Percentiles rank a stretch among this genome's conserved stretches.
phyloP scores from a whole-genome alignment of 202 grass and related monocot species.

The Setaria viridis region DNA sequence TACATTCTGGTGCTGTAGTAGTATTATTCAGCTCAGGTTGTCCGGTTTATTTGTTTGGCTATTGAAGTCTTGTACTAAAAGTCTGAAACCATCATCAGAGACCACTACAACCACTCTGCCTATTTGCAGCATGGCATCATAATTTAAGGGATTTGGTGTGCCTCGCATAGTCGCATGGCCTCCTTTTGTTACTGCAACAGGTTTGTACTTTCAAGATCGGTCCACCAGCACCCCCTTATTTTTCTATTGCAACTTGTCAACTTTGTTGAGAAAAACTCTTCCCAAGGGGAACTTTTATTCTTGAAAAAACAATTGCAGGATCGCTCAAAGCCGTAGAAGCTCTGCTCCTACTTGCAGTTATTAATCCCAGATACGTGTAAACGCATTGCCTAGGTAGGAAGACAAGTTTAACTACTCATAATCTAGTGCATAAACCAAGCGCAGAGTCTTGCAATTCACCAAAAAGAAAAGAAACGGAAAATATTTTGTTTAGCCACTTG shows the following conservation, averaged over 20 bases:
- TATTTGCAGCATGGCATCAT: constrained; percentile 3
- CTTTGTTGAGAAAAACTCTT: neutral
- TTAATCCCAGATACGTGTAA: neutral
- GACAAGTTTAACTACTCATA: neutral
- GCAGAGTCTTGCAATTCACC: neutral
- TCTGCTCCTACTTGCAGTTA: neutral
- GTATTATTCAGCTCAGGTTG: neutral
- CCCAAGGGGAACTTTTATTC: neutral
- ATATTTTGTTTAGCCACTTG: neutral
- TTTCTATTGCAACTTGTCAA: neutral
- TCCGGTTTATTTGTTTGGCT: neutral
- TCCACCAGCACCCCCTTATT: neutral
- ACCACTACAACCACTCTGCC: constrained; percentile 14
- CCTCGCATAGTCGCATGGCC: neutral
- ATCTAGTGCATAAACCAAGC: neutral
- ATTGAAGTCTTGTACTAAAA: neutral
- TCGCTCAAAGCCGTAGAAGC: neutral
- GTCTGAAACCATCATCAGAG: neutral
- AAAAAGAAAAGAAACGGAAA: neutral
- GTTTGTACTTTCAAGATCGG: constrained; percentile 26
- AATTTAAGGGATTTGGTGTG: neutral
- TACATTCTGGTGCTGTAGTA: no score
- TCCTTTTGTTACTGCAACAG: constrained; percentile 27
- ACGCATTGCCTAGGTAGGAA: neutral
- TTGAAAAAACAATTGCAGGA: neutral